A percentile compares a stretch with the other conserved stretches of the same genome.
phyloP scores from a whole-genome alignment of 805 yeast species.

The Candida michaelii region DNA sequence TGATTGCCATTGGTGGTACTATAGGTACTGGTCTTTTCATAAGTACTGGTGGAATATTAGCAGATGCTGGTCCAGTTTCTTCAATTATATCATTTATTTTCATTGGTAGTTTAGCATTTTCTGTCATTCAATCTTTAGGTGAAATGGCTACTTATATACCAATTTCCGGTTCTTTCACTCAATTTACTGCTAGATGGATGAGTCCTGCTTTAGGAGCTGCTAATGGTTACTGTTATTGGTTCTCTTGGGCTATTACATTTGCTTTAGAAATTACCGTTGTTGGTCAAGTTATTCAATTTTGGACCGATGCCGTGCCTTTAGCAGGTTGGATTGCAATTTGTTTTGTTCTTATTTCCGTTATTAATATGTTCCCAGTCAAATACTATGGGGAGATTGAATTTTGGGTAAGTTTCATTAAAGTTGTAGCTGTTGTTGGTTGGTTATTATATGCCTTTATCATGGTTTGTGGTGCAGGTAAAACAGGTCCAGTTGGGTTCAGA shows the following conservation, averaged over 20 bases:
- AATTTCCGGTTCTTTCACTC: constrained; percentile 65
- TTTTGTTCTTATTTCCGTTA: constrained; percentile 51
- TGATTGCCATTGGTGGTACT: constrained; percentile 80
- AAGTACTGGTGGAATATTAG: constrained; percentile 56
- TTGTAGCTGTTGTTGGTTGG: constrained; percentile 71
- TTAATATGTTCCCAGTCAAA: constrained; percentile 66
- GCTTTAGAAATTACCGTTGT: constrained; percentile 72
- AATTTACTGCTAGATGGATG: constrained; percentile 65
- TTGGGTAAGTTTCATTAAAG: constrained; percentile 69
- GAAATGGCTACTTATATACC: constrained; percentile 83
- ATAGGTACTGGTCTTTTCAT: constrained; percentile 79
- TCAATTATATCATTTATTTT: constrained; percentile 63
- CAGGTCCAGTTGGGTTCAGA: constrained; percentile 75
- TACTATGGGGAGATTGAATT: constrained; percentile 75
- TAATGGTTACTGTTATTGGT: constrained; percentile 73
- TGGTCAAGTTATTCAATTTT: constrained; percentile 61
- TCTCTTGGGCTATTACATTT: constrained; percentile 74
- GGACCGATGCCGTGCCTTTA: constrained; percentile 69
- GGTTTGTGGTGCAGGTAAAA: constrained; percentile 72
- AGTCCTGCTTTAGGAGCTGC: constrained; percentile 75
- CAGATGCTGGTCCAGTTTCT: constrained; percentile 66
- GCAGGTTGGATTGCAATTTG: constrained; percentile 74
- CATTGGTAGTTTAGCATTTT: constrained; percentile 64
- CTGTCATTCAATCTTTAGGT: constrained; percentile 70
- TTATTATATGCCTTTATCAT: constrained; percentile 62